phyloP scores from a whole-genome alignment of 345 rosid species.

The Gossypioides kirkii region DNA sequence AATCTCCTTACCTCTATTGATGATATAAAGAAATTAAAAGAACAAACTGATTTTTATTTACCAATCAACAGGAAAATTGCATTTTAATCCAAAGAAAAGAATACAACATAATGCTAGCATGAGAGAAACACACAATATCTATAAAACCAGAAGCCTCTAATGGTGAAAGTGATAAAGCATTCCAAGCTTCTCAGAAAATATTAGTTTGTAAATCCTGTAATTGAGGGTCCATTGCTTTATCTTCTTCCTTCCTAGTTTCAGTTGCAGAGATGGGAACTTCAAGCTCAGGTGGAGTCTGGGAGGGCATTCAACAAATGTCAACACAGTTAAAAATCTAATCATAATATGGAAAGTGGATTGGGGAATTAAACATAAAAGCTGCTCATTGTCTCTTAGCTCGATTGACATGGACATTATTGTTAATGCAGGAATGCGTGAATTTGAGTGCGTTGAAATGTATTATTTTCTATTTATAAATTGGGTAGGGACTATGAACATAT shows the following conservation, averaged over 20 bases:
- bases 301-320: neutral
- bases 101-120: neutral
- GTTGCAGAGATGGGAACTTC: constrained; percentile 48
- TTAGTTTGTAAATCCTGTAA: constrained; percentile 68
- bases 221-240: constrained; percentile 47
- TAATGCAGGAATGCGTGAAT: no score
- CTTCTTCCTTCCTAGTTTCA: constrained; percentile 44
- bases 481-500: no score
- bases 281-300: constrained; percentile 73
- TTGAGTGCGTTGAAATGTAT: no score
- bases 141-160: neutral
- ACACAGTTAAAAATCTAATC: neutral
- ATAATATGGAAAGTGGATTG: neutral
- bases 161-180: neutral
- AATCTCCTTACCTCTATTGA: no score
- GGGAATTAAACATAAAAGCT: no score
- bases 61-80: neutral
- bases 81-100: neutral
- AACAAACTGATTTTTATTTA: neutral
- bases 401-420: no score
- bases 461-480: no score
- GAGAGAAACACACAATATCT: neutral
- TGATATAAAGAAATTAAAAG: no score
- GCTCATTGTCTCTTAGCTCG: no score
- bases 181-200: constrained; percentile 46